Percentiles rank a stretch among this genome's conserved stretches.
Evolutionary conservation across 441 rosid species (phyloP).

Genomic region (Erysimum pusillum): DNA sequence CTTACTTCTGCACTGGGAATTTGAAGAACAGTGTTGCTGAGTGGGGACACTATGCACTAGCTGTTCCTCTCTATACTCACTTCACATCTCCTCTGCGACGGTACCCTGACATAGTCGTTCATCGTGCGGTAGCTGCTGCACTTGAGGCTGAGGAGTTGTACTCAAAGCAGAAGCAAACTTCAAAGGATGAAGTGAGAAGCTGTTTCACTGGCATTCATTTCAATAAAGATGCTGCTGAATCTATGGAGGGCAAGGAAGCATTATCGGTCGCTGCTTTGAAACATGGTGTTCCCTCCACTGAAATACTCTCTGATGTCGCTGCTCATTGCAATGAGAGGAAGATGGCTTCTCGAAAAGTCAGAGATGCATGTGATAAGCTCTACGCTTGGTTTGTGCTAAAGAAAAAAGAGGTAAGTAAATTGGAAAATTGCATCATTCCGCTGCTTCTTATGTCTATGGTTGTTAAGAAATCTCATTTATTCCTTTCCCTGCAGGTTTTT

Average conservation of each 20-base stretch:
- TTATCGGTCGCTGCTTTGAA: slow-evolving; percentile 69
- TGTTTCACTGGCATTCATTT: slow-evolving; percentile 74
- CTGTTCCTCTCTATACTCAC: slow-evolving; percentile 90
- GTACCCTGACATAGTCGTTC: slow-evolving; percentile 91
- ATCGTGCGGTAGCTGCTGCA: slow-evolving; percentile 83
- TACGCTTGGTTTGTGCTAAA: slow-evolving; percentile 84
- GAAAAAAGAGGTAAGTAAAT: slow-evolving; percentile 65
- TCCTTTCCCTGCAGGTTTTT: slow-evolving; percentile 63
- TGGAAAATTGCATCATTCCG: background rate
- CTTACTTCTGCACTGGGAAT: slow-evolving; percentile 83
- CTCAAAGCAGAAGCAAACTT: slow-evolving; percentile 47
- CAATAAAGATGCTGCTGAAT: slow-evolving; percentile 66
- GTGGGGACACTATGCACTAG: slow-evolving; percentile 91
- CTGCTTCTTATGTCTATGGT: slow-evolving; percentile 23
- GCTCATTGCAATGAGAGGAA: slow-evolving; percentile 74
- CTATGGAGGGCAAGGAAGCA: slow-evolving; percentile 68
- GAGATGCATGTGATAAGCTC: slow-evolving; percentile 84
- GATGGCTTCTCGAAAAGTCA: slow-evolving; percentile 78
- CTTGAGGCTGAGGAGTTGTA: slow-evolving; percentile 78
- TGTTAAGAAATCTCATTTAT: slow-evolving; percentile 7
- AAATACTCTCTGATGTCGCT: slow-evolving; percentile 65
- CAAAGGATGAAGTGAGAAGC: slow-evolving; percentile 47
- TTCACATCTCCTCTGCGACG: slow-evolving; percentile 94
- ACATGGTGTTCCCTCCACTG: slow-evolving; percentile 64
- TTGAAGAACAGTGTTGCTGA: slow-evolving; percentile 60